Conservation (phyloP, 108 stramenopile genomes). For the Skeletonema grethae region DNA sequence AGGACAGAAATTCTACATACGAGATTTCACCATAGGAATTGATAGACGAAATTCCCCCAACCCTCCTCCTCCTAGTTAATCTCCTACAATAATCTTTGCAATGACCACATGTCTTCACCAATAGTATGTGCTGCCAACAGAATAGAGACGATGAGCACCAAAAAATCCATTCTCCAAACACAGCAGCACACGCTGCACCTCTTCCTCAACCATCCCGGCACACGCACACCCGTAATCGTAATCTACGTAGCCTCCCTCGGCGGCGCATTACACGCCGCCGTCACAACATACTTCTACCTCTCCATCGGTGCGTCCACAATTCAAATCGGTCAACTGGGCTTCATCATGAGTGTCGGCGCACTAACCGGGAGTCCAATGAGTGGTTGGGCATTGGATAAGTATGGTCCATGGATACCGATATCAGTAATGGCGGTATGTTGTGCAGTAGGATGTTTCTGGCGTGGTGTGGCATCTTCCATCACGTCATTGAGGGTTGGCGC, state of each 20-base stretch:
- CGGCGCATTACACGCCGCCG: conserved; percentile 29
- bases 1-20: not conserved
- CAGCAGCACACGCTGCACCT: conserved; percentile 19
- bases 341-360: conserved; percentile 32
- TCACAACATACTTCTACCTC: conserved; percentile 42
- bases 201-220: conserved; percentile 27
- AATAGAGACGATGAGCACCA: not conserved
- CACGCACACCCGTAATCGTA: conserved; percentile 23
- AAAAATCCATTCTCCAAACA: conserved; percentile 15
- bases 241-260: conserved; percentile 43
- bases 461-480: conserved; percentile 24
- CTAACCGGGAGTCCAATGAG: conserved; percentile 18
- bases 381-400: conserved; percentile 19
- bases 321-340: conserved; percentile 29
- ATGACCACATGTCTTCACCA: no score
- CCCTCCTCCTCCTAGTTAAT: no score
- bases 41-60: no score
- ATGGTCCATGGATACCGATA: conserved; percentile 29
- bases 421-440: conserved; percentile 23
- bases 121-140: no score
- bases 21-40: no score
- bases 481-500: conserved; percentile 19
- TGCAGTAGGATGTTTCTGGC: conserved; percentile 34
- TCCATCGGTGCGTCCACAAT: conserved; percentile 19
- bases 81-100: no score